Percentiles rank a stretch among this genome's conserved stretches.
Evolutionary conservation across 768 basidiomycete species (phyloP).

Genomic region (Tulasnella calospora): DNA sequence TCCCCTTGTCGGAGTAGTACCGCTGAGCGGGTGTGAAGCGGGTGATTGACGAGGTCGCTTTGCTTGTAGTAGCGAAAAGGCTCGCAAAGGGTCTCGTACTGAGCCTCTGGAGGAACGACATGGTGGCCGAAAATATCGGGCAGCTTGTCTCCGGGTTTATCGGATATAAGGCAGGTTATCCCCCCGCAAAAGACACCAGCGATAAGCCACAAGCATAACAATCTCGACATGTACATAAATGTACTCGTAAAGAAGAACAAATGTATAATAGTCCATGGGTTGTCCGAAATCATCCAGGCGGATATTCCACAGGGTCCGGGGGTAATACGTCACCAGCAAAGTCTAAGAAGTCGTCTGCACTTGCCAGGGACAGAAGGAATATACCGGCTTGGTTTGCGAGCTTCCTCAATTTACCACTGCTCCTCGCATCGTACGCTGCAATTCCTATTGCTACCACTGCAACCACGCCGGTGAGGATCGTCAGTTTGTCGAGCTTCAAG

Average conservation of each 20-base stretch:
- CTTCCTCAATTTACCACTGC: background rate
- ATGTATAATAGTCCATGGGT: background rate
- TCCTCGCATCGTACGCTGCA: slow-evolving; percentile 20
- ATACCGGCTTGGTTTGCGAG: background rate
- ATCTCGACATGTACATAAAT: too few species aligned
- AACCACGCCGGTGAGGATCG: slow-evolving; percentile 21
- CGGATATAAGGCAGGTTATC: background rate
- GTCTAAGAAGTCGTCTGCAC: background rate
- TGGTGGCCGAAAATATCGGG: background rate
- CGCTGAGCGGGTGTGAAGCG: background rate
- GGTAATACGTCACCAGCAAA: background rate
- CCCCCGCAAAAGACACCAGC: too few species aligned
- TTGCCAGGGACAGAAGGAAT: background rate
- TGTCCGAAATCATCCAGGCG: background rate
- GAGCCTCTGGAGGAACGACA: background rate
- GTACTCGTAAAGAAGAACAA: background rate
- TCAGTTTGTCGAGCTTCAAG: slow-evolving; percentile 17
- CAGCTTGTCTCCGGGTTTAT: background rate
- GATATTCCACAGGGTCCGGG: background rate
- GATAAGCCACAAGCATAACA: too few species aligned
- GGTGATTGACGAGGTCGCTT: background rate
- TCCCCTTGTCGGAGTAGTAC: background rate
- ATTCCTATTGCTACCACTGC: slow-evolving; percentile 26
- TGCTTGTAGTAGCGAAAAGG: background rate
- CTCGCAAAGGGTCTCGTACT: background rate